Percentiles rank a stretch among this genome's conserved stretches.
Evolutionary conservation across 805 yeast species (phyloP).

Genomic region (Ogataea methanolica): DNA sequence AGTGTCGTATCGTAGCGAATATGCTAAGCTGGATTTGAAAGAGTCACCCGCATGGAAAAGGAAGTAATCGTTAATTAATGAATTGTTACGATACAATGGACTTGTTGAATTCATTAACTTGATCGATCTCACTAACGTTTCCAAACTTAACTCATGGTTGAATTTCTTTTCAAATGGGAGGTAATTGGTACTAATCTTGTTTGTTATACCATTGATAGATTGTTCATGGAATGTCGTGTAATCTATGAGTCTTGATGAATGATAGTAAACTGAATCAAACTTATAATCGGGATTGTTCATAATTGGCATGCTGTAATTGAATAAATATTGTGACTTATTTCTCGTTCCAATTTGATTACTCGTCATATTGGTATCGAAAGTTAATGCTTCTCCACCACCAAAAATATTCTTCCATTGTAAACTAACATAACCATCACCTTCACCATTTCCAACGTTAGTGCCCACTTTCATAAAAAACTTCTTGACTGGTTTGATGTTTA

Average conservation of each 20-base stretch:
- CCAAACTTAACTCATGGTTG: constrained; percentile 46
- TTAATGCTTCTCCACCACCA: constrained; percentile 52
- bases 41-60: constrained; percentile 40
- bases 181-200: constrained; percentile 34
- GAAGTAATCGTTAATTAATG: constrained; percentile 29
- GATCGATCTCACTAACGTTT: constrained; percentile 40
- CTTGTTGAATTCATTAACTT: constrained; percentile 17
- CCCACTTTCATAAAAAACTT: constrained; percentile 84
- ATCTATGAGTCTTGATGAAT: constrained; percentile 43
- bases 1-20: constrained; percentile 38
- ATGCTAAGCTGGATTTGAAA: constrained; percentile 40
- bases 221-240: constrained; percentile 44
- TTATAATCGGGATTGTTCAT: constrained; percentile 36
- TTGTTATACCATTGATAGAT: constrained; percentile 37
- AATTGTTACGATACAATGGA: constrained; percentile 23
- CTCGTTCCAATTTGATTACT: constrained; percentile 42
- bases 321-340: constrained; percentile 45
- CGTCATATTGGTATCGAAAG: constrained; percentile 40
- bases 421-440: constrained; percentile 89
- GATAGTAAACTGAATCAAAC: constrained; percentile 35
- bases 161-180: constrained; percentile 24
- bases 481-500: constrained; percentile 51
- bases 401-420: constrained; percentile 57
- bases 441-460: constrained; percentile 93
- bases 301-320: constrained; percentile 44